Evolutionary conservation across 2,329 filamentous ascomycete genomes (phyloP).

Genomic region (Simplicillium sp.): DNA sequence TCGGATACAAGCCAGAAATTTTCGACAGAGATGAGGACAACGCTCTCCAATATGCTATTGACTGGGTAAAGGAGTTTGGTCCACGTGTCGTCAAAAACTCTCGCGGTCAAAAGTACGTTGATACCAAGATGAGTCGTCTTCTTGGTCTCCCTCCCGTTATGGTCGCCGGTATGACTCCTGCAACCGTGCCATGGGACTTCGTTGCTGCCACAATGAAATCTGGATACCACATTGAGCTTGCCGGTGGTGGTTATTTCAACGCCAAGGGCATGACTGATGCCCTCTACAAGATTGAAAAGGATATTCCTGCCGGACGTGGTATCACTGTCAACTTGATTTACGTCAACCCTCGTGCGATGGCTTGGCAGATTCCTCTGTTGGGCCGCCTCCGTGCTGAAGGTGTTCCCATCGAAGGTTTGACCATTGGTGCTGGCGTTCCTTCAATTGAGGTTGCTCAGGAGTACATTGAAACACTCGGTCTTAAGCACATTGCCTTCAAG

Average conservation of each 20-base stretch:
- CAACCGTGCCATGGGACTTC: conserved; percentile 84
- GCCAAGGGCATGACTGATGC: conserved; percentile 75
- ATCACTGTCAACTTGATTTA: conserved; percentile 90
- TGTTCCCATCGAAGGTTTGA: conserved; percentile 83
- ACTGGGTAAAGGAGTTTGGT: conserved; percentile 97
- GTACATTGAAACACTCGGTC: conserved; percentile 84
- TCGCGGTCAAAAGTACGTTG: conserved; percentile 79
- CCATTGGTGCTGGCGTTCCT: conserved; percentile 86
- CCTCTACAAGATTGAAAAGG: conserved; percentile 73
- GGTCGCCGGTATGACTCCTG: conserved; percentile 90
- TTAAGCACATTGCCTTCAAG: conserved; percentile 94
- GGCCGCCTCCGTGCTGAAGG: conserved; percentile 73
- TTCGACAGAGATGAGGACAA: conserved; percentile 95
- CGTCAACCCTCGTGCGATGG: conserved; percentile 81
- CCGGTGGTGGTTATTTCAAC: conserved; percentile 82
- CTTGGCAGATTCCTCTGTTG: conserved; percentile 83
- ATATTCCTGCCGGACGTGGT: conserved; percentile 75
- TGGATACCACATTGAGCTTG: conserved; percentile 88
- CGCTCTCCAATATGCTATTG: conserved; percentile 86
- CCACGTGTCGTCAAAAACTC: conserved; percentile 88
- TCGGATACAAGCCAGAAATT: conserved; percentile 95
- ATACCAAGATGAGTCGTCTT: conserved; percentile 90
- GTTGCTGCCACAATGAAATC: conserved; percentile 89
- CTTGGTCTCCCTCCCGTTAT: conserved; percentile 79
- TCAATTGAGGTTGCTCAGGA: conserved; percentile 89